Conservation (phyloP, 305 asterid genomes). For the Fraxinus nigra region DNA sequence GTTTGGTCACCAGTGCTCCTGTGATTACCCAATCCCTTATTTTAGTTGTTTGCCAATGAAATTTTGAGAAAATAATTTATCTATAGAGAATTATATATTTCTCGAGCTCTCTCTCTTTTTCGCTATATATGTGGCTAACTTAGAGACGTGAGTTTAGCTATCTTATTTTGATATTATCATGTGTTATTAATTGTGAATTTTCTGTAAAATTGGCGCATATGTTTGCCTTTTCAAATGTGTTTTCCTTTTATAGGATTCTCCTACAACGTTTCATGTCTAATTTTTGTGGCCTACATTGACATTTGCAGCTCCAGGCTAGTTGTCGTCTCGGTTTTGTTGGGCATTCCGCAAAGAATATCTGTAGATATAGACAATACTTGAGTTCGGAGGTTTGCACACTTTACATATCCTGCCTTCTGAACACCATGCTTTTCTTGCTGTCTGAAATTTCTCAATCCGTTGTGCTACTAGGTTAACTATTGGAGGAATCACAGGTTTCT, state of each 20-base stretch:
- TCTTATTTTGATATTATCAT: background rate
- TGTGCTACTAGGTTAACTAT: slow-evolving; percentile 37
- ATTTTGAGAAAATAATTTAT: background rate
- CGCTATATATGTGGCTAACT: background rate
- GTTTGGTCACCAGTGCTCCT: slow-evolving; percentile 70
- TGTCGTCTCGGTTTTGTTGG: slow-evolving; percentile 28
- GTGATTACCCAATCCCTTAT: slow-evolving; percentile 53
- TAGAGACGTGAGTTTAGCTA: background rate
- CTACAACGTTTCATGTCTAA: background rate
- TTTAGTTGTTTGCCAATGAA: background rate
- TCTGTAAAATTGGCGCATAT: background rate
- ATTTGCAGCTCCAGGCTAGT: slow-evolving; percentile 43
- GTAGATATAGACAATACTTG: slow-evolving; percentile 34
- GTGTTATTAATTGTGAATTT: background rate
- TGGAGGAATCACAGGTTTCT: slow-evolving; percentile 42
- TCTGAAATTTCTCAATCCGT: slow-evolving; percentile 19
- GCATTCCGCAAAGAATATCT: slow-evolving; percentile 39
- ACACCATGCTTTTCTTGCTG: background rate
- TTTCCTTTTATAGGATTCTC: background rate
- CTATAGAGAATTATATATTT: background rate
- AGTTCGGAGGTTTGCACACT: slow-evolving; percentile 48
- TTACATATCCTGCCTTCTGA: background rate
- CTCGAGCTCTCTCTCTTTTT: background rate
- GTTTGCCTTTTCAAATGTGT: background rate
- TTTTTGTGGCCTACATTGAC: background rate